Evolutionary conservation across 176 grass and related monocot genomes (phyloP), one percentile per base, ranked within the genome.

Genomic region (Ananas comosus): DNA sequence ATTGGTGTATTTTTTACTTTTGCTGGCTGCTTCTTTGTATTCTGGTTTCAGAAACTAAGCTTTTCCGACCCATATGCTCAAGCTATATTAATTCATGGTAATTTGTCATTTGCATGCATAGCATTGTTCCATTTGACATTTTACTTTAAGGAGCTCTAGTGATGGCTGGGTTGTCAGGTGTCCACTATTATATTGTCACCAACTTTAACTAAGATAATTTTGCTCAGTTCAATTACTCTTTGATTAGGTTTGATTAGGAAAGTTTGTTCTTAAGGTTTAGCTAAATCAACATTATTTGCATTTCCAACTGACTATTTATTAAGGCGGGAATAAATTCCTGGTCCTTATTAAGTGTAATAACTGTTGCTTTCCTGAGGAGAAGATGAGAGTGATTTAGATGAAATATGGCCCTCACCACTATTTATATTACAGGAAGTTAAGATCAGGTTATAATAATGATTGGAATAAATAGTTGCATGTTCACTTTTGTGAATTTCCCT

Each of bases 11-110:
- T 99, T 69, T 73, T 99, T 85, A 90, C 86, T 78, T 81, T 61
- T 63, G 48, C 81, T 33, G 82, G 84, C 66, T 83, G 86, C 51
- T 25, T 85, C 58, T 79, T 99, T 78, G 94, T 99, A 52, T 84
- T 93, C 61, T 90, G 69, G 63, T 70, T 82, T 24, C 88, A 99
- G 74, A 92, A 74, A 77, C 70, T 99, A 64, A 87, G 71, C 68
- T 66, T 88, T 73, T 88, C 89, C 67, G 86, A 99, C 13, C 72
- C 89, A 63, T 93, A 93, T 86, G 87, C 81, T 21, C 88, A 80
- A 87, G 86, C 94, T 82, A 88, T 83, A 78, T 66, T 99, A 74
- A 93, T 99, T 74, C 81, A 88, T 14, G 89, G 94, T 99, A 89
- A 80, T 76, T 66, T 22, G 63, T 29, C 50, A 61, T 74, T 72